Percentiles rank a stretch among this genome's conserved stretches.
Conservation (phyloP, 768 basidiomycete genomes). For the Baorangia bicolor region DNA sequence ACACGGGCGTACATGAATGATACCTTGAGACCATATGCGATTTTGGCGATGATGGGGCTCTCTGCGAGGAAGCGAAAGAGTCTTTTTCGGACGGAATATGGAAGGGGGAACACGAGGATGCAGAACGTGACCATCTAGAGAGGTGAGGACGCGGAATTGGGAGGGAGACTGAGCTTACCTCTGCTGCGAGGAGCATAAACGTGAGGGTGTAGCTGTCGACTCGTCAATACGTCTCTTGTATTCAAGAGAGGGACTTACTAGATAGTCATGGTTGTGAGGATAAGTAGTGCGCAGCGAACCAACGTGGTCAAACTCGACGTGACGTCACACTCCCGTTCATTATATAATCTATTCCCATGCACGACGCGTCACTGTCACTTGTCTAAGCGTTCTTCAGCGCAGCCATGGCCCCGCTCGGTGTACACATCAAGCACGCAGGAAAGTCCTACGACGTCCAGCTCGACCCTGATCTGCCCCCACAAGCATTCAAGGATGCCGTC, state of each 20-base stretch:
- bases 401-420: slow-evolving; percentile 63
- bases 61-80: slow-evolving; percentile 73
- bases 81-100: slow-evolving; percentile 65
- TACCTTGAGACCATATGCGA: slow-evolving; percentile 91
- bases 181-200: slow-evolving; percentile 75
- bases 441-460: slow-evolving; percentile 71
- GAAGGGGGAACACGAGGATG: slow-evolving; percentile 81
- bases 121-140: slow-evolving; percentile 79
- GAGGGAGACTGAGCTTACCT: slow-evolving; percentile 39
- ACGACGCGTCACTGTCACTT: slow-evolving; percentile 24
- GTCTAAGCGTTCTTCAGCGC: slow-evolving; percentile 2
- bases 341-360: slow-evolving; percentile 34
- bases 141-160: not conserved
- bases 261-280: slow-evolving; percentile 41
- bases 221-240: too few species aligned
- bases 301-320: not conserved
- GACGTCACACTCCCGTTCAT: slow-evolving; percentile 25
- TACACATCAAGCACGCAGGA: slow-evolving; percentile 89
- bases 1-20: slow-evolving; percentile 78
- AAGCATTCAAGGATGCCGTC: slow-evolving; percentile 79
- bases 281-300: slow-evolving; percentile 3
- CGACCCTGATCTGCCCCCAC: slow-evolving; percentile 66
- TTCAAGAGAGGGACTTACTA: slow-evolving; percentile 38
- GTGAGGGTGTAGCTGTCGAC: slow-evolving; percentile 73
- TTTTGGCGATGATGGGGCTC: slow-evolving; percentile 70